These are phyloP conservation scores for Monoraphidium neglectum DNA, from an alignment of 139 green algal species.

Conservation along the genomic window DNA sequence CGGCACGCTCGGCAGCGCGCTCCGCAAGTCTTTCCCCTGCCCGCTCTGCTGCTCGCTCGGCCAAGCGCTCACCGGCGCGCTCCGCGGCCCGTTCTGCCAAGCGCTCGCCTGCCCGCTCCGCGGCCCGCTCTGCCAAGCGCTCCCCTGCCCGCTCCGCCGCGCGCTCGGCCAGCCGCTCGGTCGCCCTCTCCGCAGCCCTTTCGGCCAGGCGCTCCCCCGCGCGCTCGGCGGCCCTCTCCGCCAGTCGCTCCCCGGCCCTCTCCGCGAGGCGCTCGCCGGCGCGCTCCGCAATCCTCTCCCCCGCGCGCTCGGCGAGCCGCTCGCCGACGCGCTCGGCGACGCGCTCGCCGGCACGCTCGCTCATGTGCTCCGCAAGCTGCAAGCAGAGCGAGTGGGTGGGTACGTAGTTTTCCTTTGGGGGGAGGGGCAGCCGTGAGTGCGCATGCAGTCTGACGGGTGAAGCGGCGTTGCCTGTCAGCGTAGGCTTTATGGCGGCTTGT, in stretches of 20 bases:
- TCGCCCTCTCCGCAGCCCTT: conserved; percentile 2
- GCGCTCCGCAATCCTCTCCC: neutral
- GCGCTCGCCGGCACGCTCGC: conserved; percentile 11
- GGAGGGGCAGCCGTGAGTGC: too few relatives aligned
- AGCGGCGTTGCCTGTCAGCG: neutral
- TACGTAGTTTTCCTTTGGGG: neutral
- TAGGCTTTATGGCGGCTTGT: neutral
- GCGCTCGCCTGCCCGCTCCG: conserved; percentile 29
- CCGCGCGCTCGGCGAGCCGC: conserved; percentile 6
- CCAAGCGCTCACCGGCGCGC: conserved; percentile 13
- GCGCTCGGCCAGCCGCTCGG: conserved; percentile 27
- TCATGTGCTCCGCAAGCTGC: conserved; percentile 27
- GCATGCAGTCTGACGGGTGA: too few relatives aligned
- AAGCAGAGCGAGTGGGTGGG: neutral
- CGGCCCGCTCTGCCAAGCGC: conserved; percentile 25
- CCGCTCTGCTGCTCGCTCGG: conserved; percentile 17
- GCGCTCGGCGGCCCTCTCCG: conserved; percentile 6
- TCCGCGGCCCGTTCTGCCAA: conserved; percentile 32
- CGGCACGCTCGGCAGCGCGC: conserved; percentile 13
- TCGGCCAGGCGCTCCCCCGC: conserved; percentile 17
- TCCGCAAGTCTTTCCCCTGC: conserved; percentile 18
- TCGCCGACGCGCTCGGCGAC: conserved; percentile 19
- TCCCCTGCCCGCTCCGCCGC: conserved; percentile 16
- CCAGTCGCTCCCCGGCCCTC: conserved; percentile 13
- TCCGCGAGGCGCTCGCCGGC: conserved; percentile 9